Percentiles rank a stretch among this genome's conserved stretches.
Evolutionary conservation across 2,329 filamentous ascomycete species (phyloP).

Genomic region (Colletotrichum euphorbiae): DNA sequence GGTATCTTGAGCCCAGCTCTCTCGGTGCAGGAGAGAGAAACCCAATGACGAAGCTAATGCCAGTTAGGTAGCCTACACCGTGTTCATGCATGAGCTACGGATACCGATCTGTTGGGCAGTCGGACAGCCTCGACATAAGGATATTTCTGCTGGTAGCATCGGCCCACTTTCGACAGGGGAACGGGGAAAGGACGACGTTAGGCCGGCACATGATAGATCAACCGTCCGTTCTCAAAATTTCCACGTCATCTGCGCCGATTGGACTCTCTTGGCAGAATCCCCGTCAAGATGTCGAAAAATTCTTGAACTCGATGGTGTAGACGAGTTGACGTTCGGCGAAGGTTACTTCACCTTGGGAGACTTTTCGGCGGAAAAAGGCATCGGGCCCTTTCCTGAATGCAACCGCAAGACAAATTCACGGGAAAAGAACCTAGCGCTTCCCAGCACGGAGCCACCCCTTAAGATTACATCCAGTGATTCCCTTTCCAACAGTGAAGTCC

Average conservation of each 20-base stretch:
- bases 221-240: constrained; percentile 6
- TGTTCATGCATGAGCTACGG: constrained; percentile 18
- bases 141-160: neutral
- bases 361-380: neutral
- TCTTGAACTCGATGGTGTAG: neutral
- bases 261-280: too few species aligned
- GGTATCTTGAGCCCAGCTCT: too few species aligned
- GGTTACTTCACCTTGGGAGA: neutral
- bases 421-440: neutral
- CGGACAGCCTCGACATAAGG: constrained; percentile 7
- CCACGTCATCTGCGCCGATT: too few species aligned
- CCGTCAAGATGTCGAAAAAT: neutral
- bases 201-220: constrained; percentile 7
- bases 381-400: constrained; percentile 23
- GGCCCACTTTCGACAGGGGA: neutral
- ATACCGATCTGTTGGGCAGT: too few species aligned
- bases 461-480: constrained; percentile 27
- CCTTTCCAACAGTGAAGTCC: neutral
- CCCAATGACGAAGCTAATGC: neutral
- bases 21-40: too few species aligned
- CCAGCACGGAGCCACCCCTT: constrained; percentile 7
- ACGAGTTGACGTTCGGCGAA: too few species aligned
- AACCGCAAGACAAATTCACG: constrained; percentile 17
- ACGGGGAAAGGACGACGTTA: neutral
- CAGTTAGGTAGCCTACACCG: constrained; percentile 1